These are phyloP conservation scores for Rhizopus arrhizus DNA, from an alignment of 371 early-diverging fungal genomes.

Conservation along the genomic window DNA sequence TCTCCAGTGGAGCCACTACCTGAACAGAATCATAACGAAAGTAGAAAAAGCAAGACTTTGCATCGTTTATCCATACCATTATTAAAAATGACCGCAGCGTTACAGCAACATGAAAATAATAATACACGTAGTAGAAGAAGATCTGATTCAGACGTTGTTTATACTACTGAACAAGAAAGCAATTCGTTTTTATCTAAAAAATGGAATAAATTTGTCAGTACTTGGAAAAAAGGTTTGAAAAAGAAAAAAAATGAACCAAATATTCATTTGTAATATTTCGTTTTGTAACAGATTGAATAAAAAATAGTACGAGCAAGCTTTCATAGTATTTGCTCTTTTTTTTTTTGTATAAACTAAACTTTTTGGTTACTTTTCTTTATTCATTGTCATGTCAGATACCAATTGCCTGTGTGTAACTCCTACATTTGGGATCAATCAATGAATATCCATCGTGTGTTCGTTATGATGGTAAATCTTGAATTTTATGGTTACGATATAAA, in stretches of 20 bases:
- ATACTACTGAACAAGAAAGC: background rate
- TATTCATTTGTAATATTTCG: background rate
- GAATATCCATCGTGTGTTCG: too few relatives aligned
- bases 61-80: slow-evolving; percentile 26
- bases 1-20: slow-evolving; percentile 35
- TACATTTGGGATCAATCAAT: too few relatives aligned
- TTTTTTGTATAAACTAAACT: too few relatives aligned
- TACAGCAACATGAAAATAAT: slow-evolving; percentile 2
- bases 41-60: slow-evolving; percentile 9
- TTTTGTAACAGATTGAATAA: background rate
- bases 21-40: background rate
- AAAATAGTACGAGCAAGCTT: too few relatives aligned
- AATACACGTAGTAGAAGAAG: slow-evolving; percentile 11
- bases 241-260: background rate
- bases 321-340: too few relatives aligned
- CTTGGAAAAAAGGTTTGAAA: slow-evolving; percentile 10
- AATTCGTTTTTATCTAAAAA: slow-evolving; percentile 10
- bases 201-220: slow-evolving; percentile 20
- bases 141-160: slow-evolving; percentile 23
- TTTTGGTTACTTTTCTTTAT: too few relatives aligned
- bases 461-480: too few relatives aligned
- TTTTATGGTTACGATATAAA: too few relatives aligned
- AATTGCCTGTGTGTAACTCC: too few relatives aligned
- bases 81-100: slow-evolving; percentile 13
- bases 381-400: too few relatives aligned